Base-by-base conservation (phyloP, 2,329 filamentous ascomycete genomes). In the Sarocladium strictum region DNA sequence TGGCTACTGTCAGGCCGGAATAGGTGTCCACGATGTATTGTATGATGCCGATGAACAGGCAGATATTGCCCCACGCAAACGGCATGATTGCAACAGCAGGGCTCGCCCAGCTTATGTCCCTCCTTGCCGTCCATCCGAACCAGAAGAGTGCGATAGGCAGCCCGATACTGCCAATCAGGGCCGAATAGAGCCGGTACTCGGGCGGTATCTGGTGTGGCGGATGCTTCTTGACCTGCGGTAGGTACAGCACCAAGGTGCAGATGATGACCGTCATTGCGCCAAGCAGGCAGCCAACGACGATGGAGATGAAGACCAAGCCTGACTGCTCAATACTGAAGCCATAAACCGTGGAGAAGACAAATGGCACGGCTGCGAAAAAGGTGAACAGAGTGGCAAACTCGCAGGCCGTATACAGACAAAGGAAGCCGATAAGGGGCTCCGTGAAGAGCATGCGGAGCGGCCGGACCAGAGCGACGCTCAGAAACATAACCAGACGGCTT, bases 391-490 rank as follows among this genome's bases (percentile, higher is more conserved):
- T 76, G 3, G 74, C 78, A 54, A 81, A 81, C 53, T 75, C 72
- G 60, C 73, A 76, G 0, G 77, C 67, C 0, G 76, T 70, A 59
- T 81, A 81, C 0, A 81, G 61, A 40, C 72, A 75, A 35, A 75
- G 65, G 54, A 84, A 80, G 11, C 77, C 76, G 2, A 86, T 78
- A 35, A 87, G 84, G 2, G 84, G 83, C 60, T 87, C 84, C 1
- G 77, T 76, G 38, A 83, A 62, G 7, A 87, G 71, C 73, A 88
- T 83, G 43, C 76, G 73, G 1, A 84, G 17, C 0, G 81, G 81
- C 11, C 80, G 71, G 15, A 79, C 57, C 1, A 81, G 63, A 1
- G 75, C 72, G 1, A 73, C 65, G 0, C 72, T 66, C 2, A 75
- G 57, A 55, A 79, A 76, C 1, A 57, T 17, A 19, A 58, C 60